Percentiles rank a stretch among this genome's conserved stretches.
Evolutionary conservation across 225 moss, liverwort and hornwort genomes (phyloP).

Genomic region (Straminergon stramineum): DNA sequence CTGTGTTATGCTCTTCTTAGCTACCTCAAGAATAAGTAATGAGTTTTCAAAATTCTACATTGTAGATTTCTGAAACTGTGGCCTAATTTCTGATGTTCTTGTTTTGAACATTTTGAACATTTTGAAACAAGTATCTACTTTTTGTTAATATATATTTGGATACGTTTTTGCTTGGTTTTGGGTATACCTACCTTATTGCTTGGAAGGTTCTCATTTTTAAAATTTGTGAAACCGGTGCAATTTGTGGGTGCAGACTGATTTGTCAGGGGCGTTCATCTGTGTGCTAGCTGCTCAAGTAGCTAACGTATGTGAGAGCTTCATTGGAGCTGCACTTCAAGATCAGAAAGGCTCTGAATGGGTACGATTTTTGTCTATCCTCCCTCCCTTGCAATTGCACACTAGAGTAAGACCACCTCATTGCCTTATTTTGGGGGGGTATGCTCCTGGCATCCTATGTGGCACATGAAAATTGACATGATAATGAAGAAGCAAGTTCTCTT

Average conservation of each 20-base stretch:
- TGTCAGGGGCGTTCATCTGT: constrained; percentile 56
- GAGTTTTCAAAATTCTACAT: neutral
- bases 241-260: constrained; percentile 55
- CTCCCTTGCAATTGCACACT: neutral
- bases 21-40: neutral
- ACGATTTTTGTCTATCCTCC: neutral
- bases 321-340: constrained; percentile 88
- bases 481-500: neutral
- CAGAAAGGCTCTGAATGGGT: constrained; percentile 87
- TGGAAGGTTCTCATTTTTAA: neutral
- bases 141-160: neutral
- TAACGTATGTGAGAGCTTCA: constrained; percentile 76
- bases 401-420: too few relatives aligned
- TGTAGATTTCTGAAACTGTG: neutral
- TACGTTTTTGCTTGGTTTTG: neutral
- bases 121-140: neutral
- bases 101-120: too few relatives aligned
- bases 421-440: neutral
- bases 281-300: constrained; percentile 79
- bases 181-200: neutral
- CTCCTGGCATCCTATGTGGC: neutral
- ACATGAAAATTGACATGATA: neutral
- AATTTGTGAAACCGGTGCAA: neutral
- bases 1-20: neutral
- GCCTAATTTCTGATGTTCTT: neutral